Conservation (phyloP, 768 basidiomycete species). For the Trametes sanguinea region DNA sequence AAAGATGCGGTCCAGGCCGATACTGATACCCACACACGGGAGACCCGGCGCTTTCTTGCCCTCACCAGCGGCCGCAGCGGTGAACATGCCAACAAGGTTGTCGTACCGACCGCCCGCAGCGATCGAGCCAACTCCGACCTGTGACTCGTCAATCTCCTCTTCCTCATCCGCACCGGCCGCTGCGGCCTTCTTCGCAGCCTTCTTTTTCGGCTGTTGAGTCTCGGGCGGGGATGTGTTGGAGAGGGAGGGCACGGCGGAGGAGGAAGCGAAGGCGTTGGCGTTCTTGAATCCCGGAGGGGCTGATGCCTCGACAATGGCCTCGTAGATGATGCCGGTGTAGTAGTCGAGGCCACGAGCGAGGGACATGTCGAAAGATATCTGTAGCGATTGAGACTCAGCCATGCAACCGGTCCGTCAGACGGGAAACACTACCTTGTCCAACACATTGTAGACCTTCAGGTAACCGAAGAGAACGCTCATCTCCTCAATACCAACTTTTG, state of each 20-base stretch:
- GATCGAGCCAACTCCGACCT: conserved; percentile 96
- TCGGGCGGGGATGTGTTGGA: conserved; percentile 30
- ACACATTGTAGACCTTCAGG: conserved; percentile 75
- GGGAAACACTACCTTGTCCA: conserved; percentile 62
- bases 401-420: neutral
- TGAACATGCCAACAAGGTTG: conserved; percentile 90
- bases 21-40: conserved; percentile 90
- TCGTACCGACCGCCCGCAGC: conserved; percentile 99
- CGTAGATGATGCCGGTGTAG: conserved; percentile 98
- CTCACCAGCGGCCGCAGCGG: conserved; percentile 74
- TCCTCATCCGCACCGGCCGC: conserved; percentile 53
- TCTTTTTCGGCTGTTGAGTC: conserved; percentile 40
- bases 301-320: conserved; percentile 91
- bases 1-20: conserved; percentile 93
- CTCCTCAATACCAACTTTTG: conserved; percentile 81
- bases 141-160: conserved; percentile 89
- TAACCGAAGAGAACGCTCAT: conserved; percentile 85
- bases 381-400: neutral
- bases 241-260: conserved; percentile 30
- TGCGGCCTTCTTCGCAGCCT: conserved; percentile 46
- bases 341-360: conserved; percentile 98
- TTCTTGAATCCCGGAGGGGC: conserved; percentile 82
- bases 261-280: conserved; percentile 50
- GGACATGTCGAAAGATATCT: conserved; percentile 96
- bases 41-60: conserved; percentile 66